phyloP scores from a whole-genome alignment of 345 rosid species.

The Ricinus communis region DNA sequence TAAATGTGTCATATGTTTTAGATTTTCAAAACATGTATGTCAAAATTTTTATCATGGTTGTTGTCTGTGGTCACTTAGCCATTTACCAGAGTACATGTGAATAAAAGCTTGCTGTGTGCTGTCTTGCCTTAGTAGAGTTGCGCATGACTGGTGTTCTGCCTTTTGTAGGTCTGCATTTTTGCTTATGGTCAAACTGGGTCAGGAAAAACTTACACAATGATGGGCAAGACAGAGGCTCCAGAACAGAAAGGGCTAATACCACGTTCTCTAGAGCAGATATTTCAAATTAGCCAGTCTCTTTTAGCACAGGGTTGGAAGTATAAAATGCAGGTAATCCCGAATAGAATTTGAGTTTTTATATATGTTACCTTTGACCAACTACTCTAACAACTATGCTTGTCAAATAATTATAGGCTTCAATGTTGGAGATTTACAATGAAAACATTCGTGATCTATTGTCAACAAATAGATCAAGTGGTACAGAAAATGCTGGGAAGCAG shows the following conservation, averaged over 20 bases:
- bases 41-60: neutral
- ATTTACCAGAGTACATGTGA: neutral
- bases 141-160: neutral
- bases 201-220: constrained; percentile 97
- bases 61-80: neutral
- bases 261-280: constrained; percentile 85
- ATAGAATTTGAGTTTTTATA: neutral
- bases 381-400: neutral
- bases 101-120: neutral
- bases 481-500: constrained; percentile 69
- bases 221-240: constrained; percentile 78
- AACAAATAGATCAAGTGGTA: constrained; percentile 38
- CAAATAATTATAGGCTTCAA: constrained; percentile 58
- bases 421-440: constrained; percentile 96
- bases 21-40: neutral
- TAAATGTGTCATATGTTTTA: neutral
- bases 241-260: constrained; percentile 90
- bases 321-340: constrained; percentile 74
- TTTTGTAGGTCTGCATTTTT: constrained; percentile 85
- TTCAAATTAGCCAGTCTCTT: constrained; percentile 71
- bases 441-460: constrained; percentile 77
- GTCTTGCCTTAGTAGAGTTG: neutral
- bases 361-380: constrained; percentile 1
- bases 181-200: constrained; percentile 99
- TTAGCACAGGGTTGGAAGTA: constrained; percentile 89